These are phyloP conservation scores for Trichoderma orchidacearum DNA, from an alignment of 495 filamentous ascomycete species.

Conservation along the genomic window DNA sequence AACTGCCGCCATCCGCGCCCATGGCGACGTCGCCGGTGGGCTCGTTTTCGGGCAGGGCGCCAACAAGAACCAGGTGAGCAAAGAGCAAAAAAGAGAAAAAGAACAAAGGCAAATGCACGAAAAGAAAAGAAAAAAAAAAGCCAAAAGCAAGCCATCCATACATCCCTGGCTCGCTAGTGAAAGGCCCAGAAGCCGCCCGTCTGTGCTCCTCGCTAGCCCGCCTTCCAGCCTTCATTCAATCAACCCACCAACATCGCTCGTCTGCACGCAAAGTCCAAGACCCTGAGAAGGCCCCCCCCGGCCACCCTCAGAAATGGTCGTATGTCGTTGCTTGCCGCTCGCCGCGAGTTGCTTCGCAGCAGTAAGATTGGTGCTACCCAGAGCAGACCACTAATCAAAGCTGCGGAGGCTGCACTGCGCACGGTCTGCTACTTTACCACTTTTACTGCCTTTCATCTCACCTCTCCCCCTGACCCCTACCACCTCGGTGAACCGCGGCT, in stretches of 20 bases:
- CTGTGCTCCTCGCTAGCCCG: not conserved
- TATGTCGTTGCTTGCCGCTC: not conserved
- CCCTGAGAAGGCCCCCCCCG: too few relatives aligned
- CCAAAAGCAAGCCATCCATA: not conserved
- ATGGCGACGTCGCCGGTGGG: not conserved
- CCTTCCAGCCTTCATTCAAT: not conserved
- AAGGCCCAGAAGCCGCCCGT: not conserved
- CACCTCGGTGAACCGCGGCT: not conserved
- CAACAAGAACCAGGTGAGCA: not conserved
- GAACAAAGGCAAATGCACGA: too few relatives aligned
- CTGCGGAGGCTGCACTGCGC: not conserved
- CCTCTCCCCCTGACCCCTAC: not conserved
- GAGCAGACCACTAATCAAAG: not conserved
- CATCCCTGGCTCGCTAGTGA: not conserved
- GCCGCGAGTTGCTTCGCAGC: not conserved
- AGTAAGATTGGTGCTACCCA: not conserved
- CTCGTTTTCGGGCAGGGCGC: not conserved
- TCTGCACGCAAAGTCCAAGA: too few relatives aligned
- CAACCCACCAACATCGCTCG: not conserved
- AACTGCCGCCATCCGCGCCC: not conserved
- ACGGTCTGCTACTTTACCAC: not conserved
- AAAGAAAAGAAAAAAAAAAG: not conserved
- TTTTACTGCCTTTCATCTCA: constrained; percentile 1
- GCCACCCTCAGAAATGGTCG: not conserved
- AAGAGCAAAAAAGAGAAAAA: not conserved